Evolutionary conservation across 257 asterid species (phyloP).

Genomic region (Ilex aquifolium): DNA sequence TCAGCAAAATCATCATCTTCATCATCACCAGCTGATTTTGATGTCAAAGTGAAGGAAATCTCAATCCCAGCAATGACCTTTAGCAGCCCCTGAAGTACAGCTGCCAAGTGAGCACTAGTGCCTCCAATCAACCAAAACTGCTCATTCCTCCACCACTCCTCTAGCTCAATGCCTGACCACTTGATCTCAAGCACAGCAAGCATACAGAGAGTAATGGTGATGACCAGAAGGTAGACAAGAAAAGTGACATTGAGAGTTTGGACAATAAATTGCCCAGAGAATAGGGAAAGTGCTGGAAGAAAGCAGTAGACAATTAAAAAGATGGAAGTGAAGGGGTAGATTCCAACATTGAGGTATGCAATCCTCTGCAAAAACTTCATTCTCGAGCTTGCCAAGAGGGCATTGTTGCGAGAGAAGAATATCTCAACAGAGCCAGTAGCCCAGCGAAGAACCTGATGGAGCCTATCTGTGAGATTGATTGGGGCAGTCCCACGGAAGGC

Average conservation of each 20-base stretch:
- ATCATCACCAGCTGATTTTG: conserved; percentile 69
- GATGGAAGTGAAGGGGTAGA: conserved; percentile 74
- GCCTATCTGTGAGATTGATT: conserved; percentile 75
- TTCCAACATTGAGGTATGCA: conserved; percentile 80
- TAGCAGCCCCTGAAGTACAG: conserved; percentile 76
- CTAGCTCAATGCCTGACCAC: conserved; percentile 70
- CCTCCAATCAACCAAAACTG: conserved; percentile 91
- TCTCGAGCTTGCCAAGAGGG: conserved; percentile 61
- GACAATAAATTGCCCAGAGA: conserved; percentile 77
- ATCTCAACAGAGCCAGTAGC: conserved; percentile 89
- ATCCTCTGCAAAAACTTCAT: conserved; percentile 69
- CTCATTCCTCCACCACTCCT: conserved; percentile 94
- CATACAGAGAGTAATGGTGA: conserved; percentile 54
- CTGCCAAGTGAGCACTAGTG: conserved; percentile 86
- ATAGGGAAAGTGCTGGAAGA: conserved; percentile 79
- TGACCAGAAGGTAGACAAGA: conserved; percentile 60
- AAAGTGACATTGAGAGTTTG: conserved; percentile 60
- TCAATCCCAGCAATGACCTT: conserved; percentile 84
- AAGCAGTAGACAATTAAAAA: conserved; percentile 82
- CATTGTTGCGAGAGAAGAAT: conserved; percentile 80
- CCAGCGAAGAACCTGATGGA: conserved; percentile 91
- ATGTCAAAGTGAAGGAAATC: conserved; percentile 71
- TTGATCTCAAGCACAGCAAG: conserved; percentile 75
- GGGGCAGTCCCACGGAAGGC: conserved; percentile 95
- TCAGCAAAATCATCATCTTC: conserved; percentile 66